Evolutionary conservation across 257 asterid species (phyloP).

Genomic region (Fraxinus anomala): DNA sequence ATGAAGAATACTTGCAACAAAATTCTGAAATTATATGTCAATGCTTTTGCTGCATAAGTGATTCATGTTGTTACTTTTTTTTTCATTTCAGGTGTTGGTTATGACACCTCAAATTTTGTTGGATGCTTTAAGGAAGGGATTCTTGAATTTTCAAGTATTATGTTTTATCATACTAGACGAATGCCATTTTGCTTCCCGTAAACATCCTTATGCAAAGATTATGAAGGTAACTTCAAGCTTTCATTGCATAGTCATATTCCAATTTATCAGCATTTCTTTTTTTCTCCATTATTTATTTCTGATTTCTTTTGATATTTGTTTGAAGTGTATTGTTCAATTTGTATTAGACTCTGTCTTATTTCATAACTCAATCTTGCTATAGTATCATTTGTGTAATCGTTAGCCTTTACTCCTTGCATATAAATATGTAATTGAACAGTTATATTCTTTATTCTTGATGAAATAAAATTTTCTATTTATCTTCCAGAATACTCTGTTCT

Average conservation of each 20-base stretch:
- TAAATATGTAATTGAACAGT: not conserved
- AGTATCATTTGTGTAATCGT: not conserved
- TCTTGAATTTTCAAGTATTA: slow-evolving; percentile 47
- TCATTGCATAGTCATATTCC: not conserved
- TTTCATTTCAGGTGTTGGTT: slow-evolving; percentile 62
- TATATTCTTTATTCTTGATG: not conserved
- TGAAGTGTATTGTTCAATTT: not conserved
- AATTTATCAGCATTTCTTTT: slow-evolving; percentile 13
- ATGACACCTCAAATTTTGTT: slow-evolving; percentile 91
- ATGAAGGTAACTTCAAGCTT: slow-evolving; percentile 59
- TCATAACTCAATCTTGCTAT: not conserved
- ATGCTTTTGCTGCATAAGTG: slow-evolving; percentile 12
- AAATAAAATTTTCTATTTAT: not conserved
- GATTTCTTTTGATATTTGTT: not conserved
- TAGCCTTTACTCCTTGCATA: not conserved
- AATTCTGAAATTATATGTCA: not conserved
- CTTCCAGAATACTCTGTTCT: not conserved
- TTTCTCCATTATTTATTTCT: not conserved
- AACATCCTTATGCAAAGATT: slow-evolving; percentile 78
- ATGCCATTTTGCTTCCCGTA: slow-evolving; percentile 79
- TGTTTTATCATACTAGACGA: slow-evolving; percentile 74
- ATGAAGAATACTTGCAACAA: not conserved
- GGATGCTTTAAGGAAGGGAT: slow-evolving; percentile 71
- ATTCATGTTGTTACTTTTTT: slow-evolving; percentile 11
- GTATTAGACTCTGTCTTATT: not conserved